phyloP scores from a whole-genome alignment of 805 yeast species.

The Myxozyma neotropica region DNA sequence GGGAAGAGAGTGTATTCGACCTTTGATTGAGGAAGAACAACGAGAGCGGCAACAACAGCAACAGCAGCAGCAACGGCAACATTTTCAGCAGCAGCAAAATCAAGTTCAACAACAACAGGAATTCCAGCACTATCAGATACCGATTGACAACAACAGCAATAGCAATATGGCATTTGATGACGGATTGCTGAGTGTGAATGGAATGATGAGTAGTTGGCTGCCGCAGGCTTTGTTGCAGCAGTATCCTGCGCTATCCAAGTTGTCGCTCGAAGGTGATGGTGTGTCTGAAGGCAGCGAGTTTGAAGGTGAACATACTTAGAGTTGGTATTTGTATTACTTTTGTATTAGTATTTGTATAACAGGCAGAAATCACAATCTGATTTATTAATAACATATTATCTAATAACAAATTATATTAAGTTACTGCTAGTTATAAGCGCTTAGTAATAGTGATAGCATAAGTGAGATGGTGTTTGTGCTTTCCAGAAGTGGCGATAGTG shows the following conservation, averaged over 20 bases:
- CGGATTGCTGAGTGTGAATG: slow-evolving; percentile 4
- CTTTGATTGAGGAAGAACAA: slow-evolving; percentile 60
- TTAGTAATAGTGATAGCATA: slow-evolving; percentile 7
- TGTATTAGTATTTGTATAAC: no score
- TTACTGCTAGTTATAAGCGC: no score
- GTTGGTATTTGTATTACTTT: no score
- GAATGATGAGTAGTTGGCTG: slow-evolving; percentile 15
- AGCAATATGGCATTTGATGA: no score
- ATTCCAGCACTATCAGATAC: neutral
- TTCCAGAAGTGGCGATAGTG: neutral
- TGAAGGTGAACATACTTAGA: no score
- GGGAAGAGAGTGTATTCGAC: slow-evolving; percentile 68
- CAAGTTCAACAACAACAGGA: slow-evolving; percentile 3
- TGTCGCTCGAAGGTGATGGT: slow-evolving; percentile 7
- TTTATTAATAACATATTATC: no score
- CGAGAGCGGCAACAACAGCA: slow-evolving; percentile 23
- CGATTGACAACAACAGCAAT: neutral
- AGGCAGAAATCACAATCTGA: no score
- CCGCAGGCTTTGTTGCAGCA: slow-evolving; percentile 29
- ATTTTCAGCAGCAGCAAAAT: neutral
- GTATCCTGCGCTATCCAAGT: slow-evolving; percentile 25
- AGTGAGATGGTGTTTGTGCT: neutral
- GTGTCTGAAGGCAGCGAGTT: slow-evolving; percentile 15
- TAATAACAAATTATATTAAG: no score
- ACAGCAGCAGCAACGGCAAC: neutral